Percentiles rank a stretch among this genome's conserved stretches.
Evolutionary conservation across 208 protist species (phyloP).

Genomic region (Trypanosoma grayi): DNA sequence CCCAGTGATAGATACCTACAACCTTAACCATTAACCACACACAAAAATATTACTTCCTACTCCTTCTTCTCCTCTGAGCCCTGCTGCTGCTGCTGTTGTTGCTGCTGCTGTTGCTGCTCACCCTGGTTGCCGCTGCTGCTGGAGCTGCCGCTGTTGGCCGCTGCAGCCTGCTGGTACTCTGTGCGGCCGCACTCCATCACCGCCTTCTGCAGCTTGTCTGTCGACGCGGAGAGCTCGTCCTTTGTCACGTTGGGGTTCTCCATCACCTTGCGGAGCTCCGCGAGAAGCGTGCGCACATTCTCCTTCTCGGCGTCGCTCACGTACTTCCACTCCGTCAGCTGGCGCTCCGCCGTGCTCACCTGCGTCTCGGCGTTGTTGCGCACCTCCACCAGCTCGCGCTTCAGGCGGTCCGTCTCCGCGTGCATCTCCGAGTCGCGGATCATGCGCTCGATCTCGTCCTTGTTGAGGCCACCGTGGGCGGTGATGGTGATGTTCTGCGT

Average conservation of each 20-base stretch:
- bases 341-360: slow-evolving; percentile 63
- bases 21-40: neutral
- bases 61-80: neutral
- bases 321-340: slow-evolving; percentile 85
- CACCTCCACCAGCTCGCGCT: slow-evolving; percentile 72
- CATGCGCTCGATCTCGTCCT: slow-evolving; percentile 89
- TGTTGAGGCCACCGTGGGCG: slow-evolving; percentile 65
- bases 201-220: slow-evolving; percentile 81
- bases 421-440: slow-evolving; percentile 79
- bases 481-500: slow-evolving; percentile 96
- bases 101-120: slow-evolving; percentile 27
- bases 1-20: too few relatives aligned
- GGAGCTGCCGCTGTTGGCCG: slow-evolving; percentile 37
- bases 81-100: slow-evolving; percentile 19
- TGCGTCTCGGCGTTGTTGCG: slow-evolving; percentile 86
- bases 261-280: slow-evolving; percentile 60
- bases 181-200: slow-evolving; percentile 77
- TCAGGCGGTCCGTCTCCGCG: slow-evolving; percentile 73
- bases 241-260: slow-evolving; percentile 63
- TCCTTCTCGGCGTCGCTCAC: slow-evolving; percentile 75
- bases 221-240: slow-evolving; percentile 54
- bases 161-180: slow-evolving; percentile 77
- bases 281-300: slow-evolving; percentile 47
- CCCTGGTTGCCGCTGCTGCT: slow-evolving; percentile 17
- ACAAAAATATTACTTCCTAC: slow-evolving; percentile 19